phyloP scores from a whole-genome alignment of 2,329 filamentous ascomycete species.

The Aspergillus tanneri region DNA sequence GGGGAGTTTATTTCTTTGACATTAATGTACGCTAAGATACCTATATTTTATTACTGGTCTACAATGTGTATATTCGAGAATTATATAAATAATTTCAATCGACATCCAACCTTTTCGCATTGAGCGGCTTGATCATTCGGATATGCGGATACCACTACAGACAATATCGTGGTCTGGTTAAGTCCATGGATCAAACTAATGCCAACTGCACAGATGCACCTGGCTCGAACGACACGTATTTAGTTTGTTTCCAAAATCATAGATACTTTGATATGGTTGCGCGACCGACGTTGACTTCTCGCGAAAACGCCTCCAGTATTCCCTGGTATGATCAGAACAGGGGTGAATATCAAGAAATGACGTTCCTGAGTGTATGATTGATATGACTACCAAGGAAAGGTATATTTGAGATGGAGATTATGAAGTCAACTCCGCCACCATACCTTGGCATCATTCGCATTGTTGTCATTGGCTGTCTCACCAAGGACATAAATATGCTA shows the following conservation, averaged over 20 bases:
- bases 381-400: not conserved
- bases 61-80: not conserved
- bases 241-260: too few relatives aligned
- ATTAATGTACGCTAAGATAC: constrained; percentile 11
- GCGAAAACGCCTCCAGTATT: not conserved
- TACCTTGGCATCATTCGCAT: constrained; percentile 25
- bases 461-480: not conserved
- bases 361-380: not conserved
- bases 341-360: not conserved
- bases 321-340: not conserved
- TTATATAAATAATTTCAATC: not conserved
- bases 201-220: too few relatives aligned
- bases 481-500: not conserved
- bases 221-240: too few relatives aligned
- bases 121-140: not conserved
- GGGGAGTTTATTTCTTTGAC: not conserved
- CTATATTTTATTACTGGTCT: constrained; percentile 3
- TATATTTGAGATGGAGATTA: not conserved
- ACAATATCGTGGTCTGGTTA: not conserved
- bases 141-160: not conserved
- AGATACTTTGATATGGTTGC: too few relatives aligned
- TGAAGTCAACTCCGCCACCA: constrained; percentile 17
- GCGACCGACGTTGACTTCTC: too few relatives aligned
- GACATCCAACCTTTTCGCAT: too few relatives aligned
- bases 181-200: not conserved